Percentiles rank a stretch among this genome's conserved stretches.
phyloP scores from a whole-genome alignment of 2,329 filamentous ascomycete genomes.

The Colletotrichum sp. region DNA sequence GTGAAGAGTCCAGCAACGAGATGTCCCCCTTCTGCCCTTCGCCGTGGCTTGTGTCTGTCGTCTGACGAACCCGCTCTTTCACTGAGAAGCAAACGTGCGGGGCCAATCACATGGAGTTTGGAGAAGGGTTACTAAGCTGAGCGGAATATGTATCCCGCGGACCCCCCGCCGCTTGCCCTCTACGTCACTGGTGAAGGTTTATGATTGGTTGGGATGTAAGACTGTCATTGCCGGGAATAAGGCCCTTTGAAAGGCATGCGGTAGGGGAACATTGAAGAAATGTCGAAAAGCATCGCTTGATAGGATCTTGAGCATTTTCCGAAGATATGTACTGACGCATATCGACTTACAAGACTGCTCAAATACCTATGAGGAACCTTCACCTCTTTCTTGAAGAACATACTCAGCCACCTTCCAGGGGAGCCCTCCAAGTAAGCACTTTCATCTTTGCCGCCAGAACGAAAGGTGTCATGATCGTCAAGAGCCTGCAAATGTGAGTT shows the following conservation, averaged over 20 bases:
- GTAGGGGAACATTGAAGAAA: neutral
- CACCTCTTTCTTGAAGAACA: rapidly evolving
- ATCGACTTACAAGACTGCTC: neutral
- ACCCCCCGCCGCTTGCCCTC: neutral
- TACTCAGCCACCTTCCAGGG: neutral
- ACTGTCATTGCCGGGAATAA: neutral
- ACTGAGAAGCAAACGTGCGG: neutral
- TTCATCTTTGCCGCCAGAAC: neutral
- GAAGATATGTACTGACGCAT: neutral
- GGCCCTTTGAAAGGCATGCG: neutral
- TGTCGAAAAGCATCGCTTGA: neutral
- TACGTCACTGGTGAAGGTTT: neutral
- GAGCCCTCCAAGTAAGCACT: neutral
- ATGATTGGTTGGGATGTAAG: neutral
- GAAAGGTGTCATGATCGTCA: neutral
- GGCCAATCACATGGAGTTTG: slow-evolving; percentile 1
- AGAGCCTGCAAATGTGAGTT: neutral
- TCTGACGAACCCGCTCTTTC: neutral
- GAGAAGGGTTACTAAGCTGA: neutral
- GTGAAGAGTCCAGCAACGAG: neutral
- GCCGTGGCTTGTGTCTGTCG: neutral
- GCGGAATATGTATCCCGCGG: slow-evolving; percentile 13
- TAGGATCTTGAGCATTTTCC: neutral
- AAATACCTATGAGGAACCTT: neutral
- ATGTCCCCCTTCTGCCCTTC: neutral